Percentiles rank a stretch among this genome's conserved stretches.
These are phyloP conservation scores for Candida cerambycidarum DNA, from an alignment of 805 yeast species.

Conservation along the genomic window DNA sequence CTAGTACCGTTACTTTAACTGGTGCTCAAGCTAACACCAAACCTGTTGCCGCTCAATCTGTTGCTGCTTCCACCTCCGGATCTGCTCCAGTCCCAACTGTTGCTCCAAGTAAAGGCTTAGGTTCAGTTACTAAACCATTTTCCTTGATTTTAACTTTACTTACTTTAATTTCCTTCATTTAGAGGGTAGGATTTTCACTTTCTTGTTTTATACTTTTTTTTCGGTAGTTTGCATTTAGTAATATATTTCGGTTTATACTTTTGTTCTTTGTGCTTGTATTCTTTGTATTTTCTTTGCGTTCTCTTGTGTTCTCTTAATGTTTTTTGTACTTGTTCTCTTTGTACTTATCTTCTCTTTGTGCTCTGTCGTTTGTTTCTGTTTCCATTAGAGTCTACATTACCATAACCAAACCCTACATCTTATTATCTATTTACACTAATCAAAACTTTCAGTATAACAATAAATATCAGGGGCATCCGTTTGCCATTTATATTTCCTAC, in stretches of 20 bases:
- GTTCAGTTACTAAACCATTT: constrained; percentile 7
- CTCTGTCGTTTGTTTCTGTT: too few species aligned
- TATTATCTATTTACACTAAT: too few species aligned
- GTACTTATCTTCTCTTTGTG: too few species aligned
- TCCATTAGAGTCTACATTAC: too few species aligned
- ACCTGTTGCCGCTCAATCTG: constrained; percentile 6
- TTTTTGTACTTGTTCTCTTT: not conserved
- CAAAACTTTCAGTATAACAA: constrained; percentile 38
- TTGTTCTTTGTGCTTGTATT: not conserved
- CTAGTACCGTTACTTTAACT: constrained; percentile 3
- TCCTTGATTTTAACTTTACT: constrained; percentile 5
- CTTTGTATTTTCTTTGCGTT: too few species aligned
- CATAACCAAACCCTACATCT: too few species aligned
- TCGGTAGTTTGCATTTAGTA: too few species aligned
- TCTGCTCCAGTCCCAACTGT: constrained; percentile 4
- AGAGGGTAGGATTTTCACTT: not conserved
- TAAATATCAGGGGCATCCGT: constrained; percentile 40
- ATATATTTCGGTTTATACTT: not conserved
- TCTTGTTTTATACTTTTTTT: too few species aligned
- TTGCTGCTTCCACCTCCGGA: constrained; percentile 6
- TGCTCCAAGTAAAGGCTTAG: constrained; percentile 7
- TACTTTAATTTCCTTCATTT: constrained; percentile 11
- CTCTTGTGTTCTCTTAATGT: too few species aligned
- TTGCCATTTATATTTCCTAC: constrained; percentile 28
- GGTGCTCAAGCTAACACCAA: not conserved